Conservation (phyloP, 768 basidiomycete genomes). For the Exidia glandulosa region DNA sequence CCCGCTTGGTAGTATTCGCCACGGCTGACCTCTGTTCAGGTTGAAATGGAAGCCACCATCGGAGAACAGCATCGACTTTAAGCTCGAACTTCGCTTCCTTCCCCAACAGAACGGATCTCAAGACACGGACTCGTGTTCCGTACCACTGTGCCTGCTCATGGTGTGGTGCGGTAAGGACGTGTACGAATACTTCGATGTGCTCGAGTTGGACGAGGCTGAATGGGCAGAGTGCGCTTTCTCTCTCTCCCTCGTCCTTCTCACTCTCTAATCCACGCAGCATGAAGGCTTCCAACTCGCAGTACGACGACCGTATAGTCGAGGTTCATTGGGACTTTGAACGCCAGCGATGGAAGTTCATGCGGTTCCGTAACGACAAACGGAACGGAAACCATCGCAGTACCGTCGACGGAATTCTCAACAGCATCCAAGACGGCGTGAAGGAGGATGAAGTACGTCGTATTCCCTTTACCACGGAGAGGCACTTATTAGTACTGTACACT, state of each 20-base stretch:
- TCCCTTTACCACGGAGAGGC: not conserved
- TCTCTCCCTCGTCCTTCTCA: not conserved
- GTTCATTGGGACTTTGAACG: conserved; percentile 75
- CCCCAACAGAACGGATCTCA: conserved; percentile 45
- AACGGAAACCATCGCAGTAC: conserved; percentile 79
- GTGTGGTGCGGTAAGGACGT: conserved; percentile 63
- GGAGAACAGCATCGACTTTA: conserved; percentile 97
- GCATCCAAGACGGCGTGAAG: conserved; percentile 90
- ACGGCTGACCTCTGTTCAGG: conserved; percentile 28
- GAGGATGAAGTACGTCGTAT: conserved; percentile 58
- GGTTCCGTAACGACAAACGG: conserved; percentile 90
- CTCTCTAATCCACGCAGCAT: conserved; percentile 38
- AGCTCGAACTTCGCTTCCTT: conserved; percentile 89
- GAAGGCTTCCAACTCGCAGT: conserved; percentile 74
- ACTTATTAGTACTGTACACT: not conserved
- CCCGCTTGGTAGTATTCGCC: not conserved
- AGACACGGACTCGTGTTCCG: conserved; percentile 70
- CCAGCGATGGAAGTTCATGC: conserved; percentile 73
- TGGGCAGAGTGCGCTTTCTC: conserved; percentile 56
- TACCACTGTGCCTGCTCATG: conserved; percentile 76
- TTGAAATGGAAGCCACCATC: conserved; percentile 98
- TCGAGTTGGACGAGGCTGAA: conserved; percentile 79
- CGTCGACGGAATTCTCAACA: conserved; percentile 81
- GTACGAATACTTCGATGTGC: conserved; percentile 77
- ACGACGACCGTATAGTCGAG: conserved; percentile 93